Conservation (phyloP, 331 rosid genomes). For the Malus hybrid region DNA sequence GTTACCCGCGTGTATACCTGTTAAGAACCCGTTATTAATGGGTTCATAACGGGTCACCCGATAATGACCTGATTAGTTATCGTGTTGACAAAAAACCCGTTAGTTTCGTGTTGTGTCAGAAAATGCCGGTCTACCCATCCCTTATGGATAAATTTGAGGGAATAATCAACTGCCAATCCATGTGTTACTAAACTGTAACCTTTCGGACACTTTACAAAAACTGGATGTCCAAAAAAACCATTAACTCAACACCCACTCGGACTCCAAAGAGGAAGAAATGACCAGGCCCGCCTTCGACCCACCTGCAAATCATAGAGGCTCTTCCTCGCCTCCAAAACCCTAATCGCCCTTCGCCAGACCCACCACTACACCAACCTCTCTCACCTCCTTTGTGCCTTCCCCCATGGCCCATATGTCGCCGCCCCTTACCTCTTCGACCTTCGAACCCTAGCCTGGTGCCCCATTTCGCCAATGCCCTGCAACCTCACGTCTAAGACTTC, state of each 20-base stretch:
- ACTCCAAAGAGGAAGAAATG: neutral
- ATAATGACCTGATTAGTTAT: no score
- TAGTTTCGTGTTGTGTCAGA: no score
- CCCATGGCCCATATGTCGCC: constrained; percentile 53
- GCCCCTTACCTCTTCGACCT: constrained; percentile 77
- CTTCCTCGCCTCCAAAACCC: constrained; percentile 47
- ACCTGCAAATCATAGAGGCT: constrained; percentile 64
- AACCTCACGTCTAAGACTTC: constrained; percentile 62
- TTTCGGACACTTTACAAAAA: neutral
- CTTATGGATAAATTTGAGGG: neutral
- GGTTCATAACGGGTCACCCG: no score
- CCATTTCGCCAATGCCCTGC: constrained; percentile 71
- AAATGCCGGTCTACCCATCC: neutral
- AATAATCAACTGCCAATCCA: neutral
- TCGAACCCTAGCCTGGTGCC: constrained; percentile 53
- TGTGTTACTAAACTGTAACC: neutral
- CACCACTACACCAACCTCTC: constrained; percentile 19
- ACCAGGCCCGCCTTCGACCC: constrained; percentile 47
- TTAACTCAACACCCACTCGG: neutral
- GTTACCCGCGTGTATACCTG: no score
- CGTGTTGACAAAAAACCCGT: no score
- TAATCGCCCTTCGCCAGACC: constrained; percentile 33
- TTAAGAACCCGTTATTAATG: no score
- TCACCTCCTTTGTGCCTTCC: constrained; percentile 67
- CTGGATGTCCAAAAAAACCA: neutral